phyloP scores from a whole-genome alignment of 208 protist species.

The Wallacemonas sp. region DNA sequence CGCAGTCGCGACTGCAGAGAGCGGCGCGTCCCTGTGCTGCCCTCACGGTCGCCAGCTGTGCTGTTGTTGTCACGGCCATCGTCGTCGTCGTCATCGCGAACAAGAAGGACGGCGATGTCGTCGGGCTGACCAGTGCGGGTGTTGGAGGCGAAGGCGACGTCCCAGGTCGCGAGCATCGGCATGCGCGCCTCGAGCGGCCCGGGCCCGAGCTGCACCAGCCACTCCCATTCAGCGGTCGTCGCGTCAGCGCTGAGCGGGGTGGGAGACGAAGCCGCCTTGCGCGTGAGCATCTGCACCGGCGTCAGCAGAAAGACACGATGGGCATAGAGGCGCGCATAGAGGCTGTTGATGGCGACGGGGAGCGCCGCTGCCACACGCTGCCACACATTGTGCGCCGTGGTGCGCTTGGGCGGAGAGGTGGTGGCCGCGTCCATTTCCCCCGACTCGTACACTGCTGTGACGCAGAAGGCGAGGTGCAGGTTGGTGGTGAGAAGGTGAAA shows the following conservation, averaged over 20 bases:
- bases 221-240: background rate
- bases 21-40: too few species aligned
- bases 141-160: conserved; percentile 30
- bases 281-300: background rate
- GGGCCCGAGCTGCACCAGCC: conserved; percentile 34
- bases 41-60: too few species aligned
- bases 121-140: conserved; percentile 20
- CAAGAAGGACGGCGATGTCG: conserved; percentile 23
- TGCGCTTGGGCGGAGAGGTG: too few species aligned
- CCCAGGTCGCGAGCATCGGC: conserved; percentile 30
- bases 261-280: too few species aligned
- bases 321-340: conserved; percentile 11
- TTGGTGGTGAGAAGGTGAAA: conserved; percentile 45
- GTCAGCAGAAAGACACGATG: conserved; percentile 9
- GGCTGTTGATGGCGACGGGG: conserved; percentile 1
- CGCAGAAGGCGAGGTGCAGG: conserved; percentile 44
- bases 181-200: conserved; percentile 34
- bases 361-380: conserved; percentile 1
- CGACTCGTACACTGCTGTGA: conserved; percentile 26
- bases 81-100: background rate
- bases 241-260: too few species aligned
- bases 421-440: conserved; percentile 9
- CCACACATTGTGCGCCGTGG: conserved; percentile 11
- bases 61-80: background rate
- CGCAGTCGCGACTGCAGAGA: background rate